Percentiles rank a stretch among this genome's conserved stretches.
phyloP scores from a whole-genome alignment of 441 rosid genomes.

The Erodium texanum region DNA sequence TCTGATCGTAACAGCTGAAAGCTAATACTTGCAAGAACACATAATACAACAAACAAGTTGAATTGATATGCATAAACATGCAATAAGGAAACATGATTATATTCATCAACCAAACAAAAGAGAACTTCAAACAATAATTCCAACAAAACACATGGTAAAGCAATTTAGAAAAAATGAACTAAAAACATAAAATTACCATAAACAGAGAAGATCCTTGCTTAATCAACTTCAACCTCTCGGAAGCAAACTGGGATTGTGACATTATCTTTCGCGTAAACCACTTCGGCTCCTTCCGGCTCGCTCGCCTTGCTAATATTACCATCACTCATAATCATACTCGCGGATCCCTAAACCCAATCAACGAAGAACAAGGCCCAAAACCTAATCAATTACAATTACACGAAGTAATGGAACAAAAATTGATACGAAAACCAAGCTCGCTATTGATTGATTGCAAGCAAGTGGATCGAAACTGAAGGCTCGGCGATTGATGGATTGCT shows the following conservation, averaged over 20 bases:
- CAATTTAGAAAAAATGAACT: not conserved
- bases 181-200: conserved; percentile 37
- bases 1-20: not conserved
- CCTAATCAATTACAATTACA: not conserved
- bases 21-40: conserved; percentile 1
- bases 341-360: conserved; percentile 44
- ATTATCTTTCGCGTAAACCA: no score
- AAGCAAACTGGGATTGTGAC: conserved; percentile 17
- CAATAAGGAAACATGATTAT: conserved; percentile 43
- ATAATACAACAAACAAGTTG: not conserved
- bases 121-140: not conserved
- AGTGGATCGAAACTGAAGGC: not conserved
- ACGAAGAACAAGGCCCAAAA: conserved; percentile 8
- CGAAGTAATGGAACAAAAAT: not conserved
- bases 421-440: not conserved
- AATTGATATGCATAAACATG: not conserved
- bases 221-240: conserved; percentile 81
- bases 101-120: conserved; percentile 7
- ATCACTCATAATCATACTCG: conserved; percentile 53
- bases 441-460: not conserved
- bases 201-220: conserved; percentile 67
- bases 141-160: not conserved
- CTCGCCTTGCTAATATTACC: conserved; percentile 44
- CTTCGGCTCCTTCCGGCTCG: no score
- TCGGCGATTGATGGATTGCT: conserved; percentile 10